These are phyloP conservation scores for Alisma plantagoaquatica DNA, from an alignment of 106 monocot genomes.

Conservation along the genomic window DNA sequence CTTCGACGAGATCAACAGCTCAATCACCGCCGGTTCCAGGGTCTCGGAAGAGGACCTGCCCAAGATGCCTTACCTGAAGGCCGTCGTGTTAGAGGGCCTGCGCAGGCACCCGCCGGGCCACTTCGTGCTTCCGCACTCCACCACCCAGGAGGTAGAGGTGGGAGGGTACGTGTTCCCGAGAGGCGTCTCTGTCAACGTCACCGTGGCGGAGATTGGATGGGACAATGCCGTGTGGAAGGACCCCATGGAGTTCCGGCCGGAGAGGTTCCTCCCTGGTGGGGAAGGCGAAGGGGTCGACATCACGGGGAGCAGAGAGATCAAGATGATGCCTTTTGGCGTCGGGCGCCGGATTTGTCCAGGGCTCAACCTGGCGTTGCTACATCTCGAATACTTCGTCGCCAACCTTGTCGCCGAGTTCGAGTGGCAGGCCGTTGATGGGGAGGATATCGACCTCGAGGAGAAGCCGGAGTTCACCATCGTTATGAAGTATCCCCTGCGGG, in stretches of 20 bases:
- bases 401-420: constrained; percentile 2
- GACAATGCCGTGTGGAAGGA: constrained; percentile 19
- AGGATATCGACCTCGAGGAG: too few relatives aligned
- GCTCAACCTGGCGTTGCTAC: background rate
- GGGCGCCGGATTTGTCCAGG: too few relatives aligned
- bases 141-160: background rate
- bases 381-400: background rate
- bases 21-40: background rate
- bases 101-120: too few relatives aligned
- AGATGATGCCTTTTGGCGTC: constrained; percentile 10
- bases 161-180: background rate
- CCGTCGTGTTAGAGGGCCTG: too few relatives aligned
- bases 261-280: constrained; percentile 47
- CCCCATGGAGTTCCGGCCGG: too few relatives aligned
- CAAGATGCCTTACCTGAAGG: too few relatives aligned
- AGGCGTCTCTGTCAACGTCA: background rate
- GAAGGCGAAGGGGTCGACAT: constrained; percentile 28
- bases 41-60: too few relatives aligned
- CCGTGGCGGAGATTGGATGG: background rate
- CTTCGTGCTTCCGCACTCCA: constrained; percentile 5
- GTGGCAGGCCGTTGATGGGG: constrained; percentile 2
- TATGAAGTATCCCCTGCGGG: too few relatives aligned
- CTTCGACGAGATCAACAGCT: background rate
- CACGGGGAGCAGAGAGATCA: constrained; percentile 6
- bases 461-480: too few relatives aligned